Evolutionary conservation across 2,329 filamentous ascomycete species (phyloP).

Genomic region (Clonostachys chloroleuca): DNA sequence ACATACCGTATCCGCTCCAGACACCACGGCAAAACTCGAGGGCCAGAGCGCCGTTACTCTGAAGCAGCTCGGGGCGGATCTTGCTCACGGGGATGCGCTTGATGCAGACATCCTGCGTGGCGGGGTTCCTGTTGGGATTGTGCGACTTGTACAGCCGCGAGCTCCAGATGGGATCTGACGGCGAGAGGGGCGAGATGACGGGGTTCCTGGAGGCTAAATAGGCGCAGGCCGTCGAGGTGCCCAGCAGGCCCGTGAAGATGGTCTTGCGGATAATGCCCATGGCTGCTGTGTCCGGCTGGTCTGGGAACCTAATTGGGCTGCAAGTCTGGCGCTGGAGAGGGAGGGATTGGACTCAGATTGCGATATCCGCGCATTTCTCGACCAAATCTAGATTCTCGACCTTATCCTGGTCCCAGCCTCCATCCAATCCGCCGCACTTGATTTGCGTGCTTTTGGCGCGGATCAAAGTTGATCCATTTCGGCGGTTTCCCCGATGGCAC

Average conservation of each 20-base stretch:
- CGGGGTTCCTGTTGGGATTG: slow-evolving; percentile 60
- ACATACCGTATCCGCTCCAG: slow-evolving; percentile 61
- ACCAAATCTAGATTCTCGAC: too few relatives aligned
- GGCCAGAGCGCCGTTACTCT: slow-evolving; percentile 52
- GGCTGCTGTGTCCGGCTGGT: background rate
- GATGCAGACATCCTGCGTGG: slow-evolving; percentile 60
- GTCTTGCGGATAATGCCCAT: slow-evolving; percentile 52
- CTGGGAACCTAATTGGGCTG: too few relatives aligned
- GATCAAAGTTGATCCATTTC: too few relatives aligned
- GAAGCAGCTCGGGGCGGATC: slow-evolving; percentile 60
- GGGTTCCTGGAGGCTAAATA: slow-evolving; percentile 47
- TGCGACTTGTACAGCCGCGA: slow-evolving; percentile 50
- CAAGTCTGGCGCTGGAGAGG: too few relatives aligned
- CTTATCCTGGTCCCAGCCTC: too few relatives aligned
- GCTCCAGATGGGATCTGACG: slow-evolving; percentile 57
- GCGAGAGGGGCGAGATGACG: slow-evolving; percentile 51
- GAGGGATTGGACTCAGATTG: too few relatives aligned
- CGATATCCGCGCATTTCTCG: too few relatives aligned
- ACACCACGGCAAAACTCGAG: slow-evolving; percentile 64
- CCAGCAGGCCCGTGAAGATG: slow-evolving; percentile 36
- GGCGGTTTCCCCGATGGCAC: too few relatives aligned
- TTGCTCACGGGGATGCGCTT: slow-evolving; percentile 57
- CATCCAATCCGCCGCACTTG: too few relatives aligned
- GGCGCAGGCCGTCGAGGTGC: slow-evolving; percentile 42
- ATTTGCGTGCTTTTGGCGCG: too few relatives aligned